These are phyloP conservation scores for Persicaria maculosa DNA, from an alignment of 148 eudicot genomes.

Conservation along the genomic window DNA sequence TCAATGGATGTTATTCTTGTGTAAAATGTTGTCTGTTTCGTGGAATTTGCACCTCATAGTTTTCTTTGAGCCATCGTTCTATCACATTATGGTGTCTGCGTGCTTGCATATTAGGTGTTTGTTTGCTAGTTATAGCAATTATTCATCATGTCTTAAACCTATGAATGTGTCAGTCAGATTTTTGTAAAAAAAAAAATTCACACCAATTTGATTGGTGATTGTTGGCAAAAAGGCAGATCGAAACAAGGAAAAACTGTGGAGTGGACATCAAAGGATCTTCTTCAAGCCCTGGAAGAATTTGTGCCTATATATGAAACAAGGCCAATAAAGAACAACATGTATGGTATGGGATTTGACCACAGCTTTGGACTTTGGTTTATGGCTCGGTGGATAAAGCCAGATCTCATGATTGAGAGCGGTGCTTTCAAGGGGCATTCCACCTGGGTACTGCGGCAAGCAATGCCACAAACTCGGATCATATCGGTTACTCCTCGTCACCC, in stretches of 20 bases:
- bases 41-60: neutral
- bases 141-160: neutral
- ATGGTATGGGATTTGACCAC: conserved; percentile 99
- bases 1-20: neutral
- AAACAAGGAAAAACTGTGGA: conserved; percentile 90
- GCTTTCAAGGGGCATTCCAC: conserved; percentile 99
- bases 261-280: conserved; percentile 90
- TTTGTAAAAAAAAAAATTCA: conserved; percentile 13
- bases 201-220: conserved; percentile 48
- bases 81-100: neutral
- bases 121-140: neutral
- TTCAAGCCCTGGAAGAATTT: conserved; percentile 79
- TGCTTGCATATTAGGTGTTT: neutral
- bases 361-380: conserved; percentile 99
- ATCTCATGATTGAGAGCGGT: conserved; percentile 94
- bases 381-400: conserved; percentile 83
- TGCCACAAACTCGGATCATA: conserved; percentile 73
- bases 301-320: conserved; percentile 86
- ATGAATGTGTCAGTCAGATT: neutral
- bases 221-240: conserved; percentile 99
- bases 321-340: conserved; percentile 88
- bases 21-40: neutral
- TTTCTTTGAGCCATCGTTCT: neutral
- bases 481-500: conserved; percentile 95
- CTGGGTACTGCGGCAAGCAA: conserved; percentile 92